Evolutionary conservation across 2,329 filamentous ascomycete species (phyloP).

Genomic region (Geosmithia flava): DNA sequence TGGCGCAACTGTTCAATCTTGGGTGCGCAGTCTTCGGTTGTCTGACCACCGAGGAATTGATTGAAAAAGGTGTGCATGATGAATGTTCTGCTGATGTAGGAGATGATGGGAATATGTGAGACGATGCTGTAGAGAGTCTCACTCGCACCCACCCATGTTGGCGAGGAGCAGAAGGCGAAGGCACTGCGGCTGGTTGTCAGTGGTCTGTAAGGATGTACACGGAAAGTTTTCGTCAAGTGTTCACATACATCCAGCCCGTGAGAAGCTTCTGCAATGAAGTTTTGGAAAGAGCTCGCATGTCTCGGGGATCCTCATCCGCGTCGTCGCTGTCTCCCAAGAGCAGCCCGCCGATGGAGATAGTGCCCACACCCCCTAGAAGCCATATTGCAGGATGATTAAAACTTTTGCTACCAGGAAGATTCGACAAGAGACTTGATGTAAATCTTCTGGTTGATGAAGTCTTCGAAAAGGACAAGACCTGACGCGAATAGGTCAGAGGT

Average conservation of each 20-base stretch:
- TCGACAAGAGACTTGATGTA: no score
- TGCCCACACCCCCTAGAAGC: no score
- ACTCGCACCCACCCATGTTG: conserved; percentile 8
- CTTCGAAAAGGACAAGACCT: no score
- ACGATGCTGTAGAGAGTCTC: conserved; percentile 6
- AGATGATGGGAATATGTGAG: conserved; percentile 8
- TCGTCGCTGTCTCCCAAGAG: no score
- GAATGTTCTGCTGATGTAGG: conserved; percentile 5
- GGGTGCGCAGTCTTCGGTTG: conserved; percentile 6
- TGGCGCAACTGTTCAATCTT: conserved; percentile 7
- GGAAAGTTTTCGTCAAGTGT: not conserved
- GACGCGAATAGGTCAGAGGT: no score
- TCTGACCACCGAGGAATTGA: conserved; percentile 7
- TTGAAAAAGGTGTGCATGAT: conserved; percentile 8
- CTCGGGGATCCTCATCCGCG: not conserved
- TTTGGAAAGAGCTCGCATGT: not conserved
- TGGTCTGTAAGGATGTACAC: not conserved
- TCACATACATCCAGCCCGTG: not conserved
- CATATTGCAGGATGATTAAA: no score
- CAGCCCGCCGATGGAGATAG: no score
- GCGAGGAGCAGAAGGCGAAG: conserved; percentile 10
- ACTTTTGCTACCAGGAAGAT: no score
- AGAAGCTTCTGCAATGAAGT: not conserved
- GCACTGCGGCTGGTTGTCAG: conserved; percentile 1
- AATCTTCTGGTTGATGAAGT: no score